A percentile compares a stretch with the other conserved stretches of the same genome.
Evolutionary conservation across 257 asterid genomes (phyloP).

Genomic region (Datura wrightii): DNA sequence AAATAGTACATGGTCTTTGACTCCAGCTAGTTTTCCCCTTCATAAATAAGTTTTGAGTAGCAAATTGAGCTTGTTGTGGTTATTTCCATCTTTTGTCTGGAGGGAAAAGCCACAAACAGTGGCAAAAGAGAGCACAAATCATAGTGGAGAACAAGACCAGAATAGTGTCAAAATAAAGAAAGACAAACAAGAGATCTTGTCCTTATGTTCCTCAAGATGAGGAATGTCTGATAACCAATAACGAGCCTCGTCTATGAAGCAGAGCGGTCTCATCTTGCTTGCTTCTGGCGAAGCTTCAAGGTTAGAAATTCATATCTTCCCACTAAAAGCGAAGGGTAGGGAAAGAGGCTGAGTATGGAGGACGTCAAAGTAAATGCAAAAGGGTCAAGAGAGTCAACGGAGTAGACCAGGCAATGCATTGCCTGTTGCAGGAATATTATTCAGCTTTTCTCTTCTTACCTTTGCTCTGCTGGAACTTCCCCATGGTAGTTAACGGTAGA

Average conservation of each 20-base stretch:
- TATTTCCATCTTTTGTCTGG: constrained; percentile 4
- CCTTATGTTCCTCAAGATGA: not conserved
- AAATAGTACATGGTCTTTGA: not conserved
- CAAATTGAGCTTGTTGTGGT: not conserved
- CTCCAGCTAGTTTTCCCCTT: not conserved
- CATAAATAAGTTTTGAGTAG: not conserved
- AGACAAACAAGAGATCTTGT: constrained; percentile 11
- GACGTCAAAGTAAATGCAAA: not conserved
- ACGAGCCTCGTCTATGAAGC: too few relatives aligned
- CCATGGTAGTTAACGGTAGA: constrained; percentile 97
- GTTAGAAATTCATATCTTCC: not conserved
- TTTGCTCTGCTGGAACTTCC: constrained; percentile 95
- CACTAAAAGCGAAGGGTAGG: not conserved
- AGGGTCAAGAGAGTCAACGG: not conserved
- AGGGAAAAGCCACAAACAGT: not conserved
- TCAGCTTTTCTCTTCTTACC: constrained; percentile 52
- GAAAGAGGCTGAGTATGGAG: not conserved
- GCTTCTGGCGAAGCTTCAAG: too few relatives aligned
- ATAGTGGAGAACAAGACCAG: not conserved
- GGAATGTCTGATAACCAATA: not conserved
- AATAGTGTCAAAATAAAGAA: constrained; percentile 8
- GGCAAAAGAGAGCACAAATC: constrained; percentile 17
- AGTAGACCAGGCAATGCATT: constrained; percentile 18
- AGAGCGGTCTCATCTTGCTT: too few relatives aligned
- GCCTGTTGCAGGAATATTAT: constrained; percentile 23